Conservation (phyloP, 2,329 filamentous ascomycete genomes). For the Epichloe hybrida region DNA sequence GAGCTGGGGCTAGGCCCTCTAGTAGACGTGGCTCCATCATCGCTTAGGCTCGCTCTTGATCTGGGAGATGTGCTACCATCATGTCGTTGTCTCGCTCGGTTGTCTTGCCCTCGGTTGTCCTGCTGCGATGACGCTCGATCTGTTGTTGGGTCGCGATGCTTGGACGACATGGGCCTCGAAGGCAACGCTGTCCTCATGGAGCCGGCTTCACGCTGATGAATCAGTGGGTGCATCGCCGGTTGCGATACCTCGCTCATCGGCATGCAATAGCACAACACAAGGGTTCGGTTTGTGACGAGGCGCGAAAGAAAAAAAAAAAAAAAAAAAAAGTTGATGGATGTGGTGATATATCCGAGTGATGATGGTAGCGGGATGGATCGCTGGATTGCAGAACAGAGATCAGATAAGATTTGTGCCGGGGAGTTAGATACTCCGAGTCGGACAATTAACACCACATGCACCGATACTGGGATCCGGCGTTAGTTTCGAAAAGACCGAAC, state of each 20-base stretch:
- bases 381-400: neutral
- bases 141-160: slow-evolving; percentile 13
- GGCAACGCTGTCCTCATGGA: slow-evolving; percentile 24
- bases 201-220: slow-evolving; percentile 18
- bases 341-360: neutral
- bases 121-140: slow-evolving; percentile 12
- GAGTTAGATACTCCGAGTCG: neutral
- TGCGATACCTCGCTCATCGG: slow-evolving; percentile 21
- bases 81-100: slow-evolving; percentile 8
- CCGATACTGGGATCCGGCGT: neutral
- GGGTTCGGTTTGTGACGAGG: neutral
- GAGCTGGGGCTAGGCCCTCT: slow-evolving; percentile 18
- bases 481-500: neutral
- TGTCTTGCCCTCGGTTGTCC: slow-evolving; percentile 6
- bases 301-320: too few relatives aligned
- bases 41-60: slow-evolving; percentile 13
- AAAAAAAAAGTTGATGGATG: too few relatives aligned
- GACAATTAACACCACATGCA: neutral
- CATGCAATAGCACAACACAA: slow-evolving; percentile 2
- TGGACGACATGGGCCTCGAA: slow-evolving; percentile 23
- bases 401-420: slow-evolving; percentile 2
- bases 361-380: neutral
- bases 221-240: slow-evolving; percentile 12
- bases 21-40: slow-evolving; percentile 11
- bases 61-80: slow-evolving; percentile 15